Evolutionary conservation across 2,329 filamentous ascomycete genomes (phyloP).

Genomic region (Fusarium nygamai): DNA sequence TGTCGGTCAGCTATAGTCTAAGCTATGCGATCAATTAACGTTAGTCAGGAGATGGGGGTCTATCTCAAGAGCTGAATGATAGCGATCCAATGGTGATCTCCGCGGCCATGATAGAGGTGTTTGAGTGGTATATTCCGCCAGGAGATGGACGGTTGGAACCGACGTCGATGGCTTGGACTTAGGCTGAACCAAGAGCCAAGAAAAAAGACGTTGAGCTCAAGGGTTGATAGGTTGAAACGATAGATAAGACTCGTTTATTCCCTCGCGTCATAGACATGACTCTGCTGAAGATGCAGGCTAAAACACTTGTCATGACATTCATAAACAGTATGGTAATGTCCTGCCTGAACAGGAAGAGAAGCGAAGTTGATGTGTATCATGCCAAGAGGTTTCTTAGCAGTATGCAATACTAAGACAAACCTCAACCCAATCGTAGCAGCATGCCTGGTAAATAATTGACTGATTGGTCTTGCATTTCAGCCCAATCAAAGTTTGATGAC

Average conservation of each 20-base stretch:
- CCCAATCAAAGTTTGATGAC: slow-evolving; percentile 27
- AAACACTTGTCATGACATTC: slow-evolving; percentile 8
- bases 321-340: background rate
- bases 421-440: slow-evolving; percentile 32
- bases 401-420: slow-evolving; percentile 31
- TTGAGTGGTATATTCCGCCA: background rate
- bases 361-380: slow-evolving; percentile 16
- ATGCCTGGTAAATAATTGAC: slow-evolving; percentile 23
- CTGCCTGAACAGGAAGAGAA: slow-evolving; percentile 11
- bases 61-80: slow-evolving; percentile 16
- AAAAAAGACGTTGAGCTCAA: background rate
- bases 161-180: background rate
- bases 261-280: slow-evolving; percentile 32
- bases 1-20: slow-evolving; percentile 29
- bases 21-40: slow-evolving; percentile 2
- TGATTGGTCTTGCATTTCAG: slow-evolving; percentile 23
- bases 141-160: slow-evolving; percentile 12
- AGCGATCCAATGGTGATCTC: slow-evolving; percentile 11
- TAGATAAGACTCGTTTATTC: slow-evolving; percentile 26
- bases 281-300: background rate
- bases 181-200: slow-evolving; percentile 15
- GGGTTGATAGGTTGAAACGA: slow-evolving; percentile 1
- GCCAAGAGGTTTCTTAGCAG: slow-evolving; percentile 24
- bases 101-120: slow-evolving; percentile 8
- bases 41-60: slow-evolving; percentile 27